A percentile compares a stretch with the other conserved stretches of the same genome.
phyloP scores from a whole-genome alignment of 2,329 filamentous ascomycete genomes.

The Fusarium ambrosium region DNA sequence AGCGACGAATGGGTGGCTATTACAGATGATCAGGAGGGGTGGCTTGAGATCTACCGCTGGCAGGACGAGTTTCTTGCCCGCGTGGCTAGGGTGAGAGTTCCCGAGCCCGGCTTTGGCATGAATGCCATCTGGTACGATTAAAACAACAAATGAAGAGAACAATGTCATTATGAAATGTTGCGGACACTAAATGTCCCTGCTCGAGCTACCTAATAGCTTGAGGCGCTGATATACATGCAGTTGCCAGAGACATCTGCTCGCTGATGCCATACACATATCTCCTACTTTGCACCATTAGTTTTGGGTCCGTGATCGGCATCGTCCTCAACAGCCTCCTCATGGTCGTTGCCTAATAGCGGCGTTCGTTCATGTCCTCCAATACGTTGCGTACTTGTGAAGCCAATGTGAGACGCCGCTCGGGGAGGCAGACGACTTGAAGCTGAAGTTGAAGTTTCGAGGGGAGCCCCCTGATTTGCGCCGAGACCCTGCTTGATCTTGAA shows the following conservation, averaged over 20 bases:
- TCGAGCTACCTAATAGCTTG: not conserved
- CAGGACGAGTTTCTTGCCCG: constrained; percentile 83
- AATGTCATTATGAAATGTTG: constrained; percentile 16
- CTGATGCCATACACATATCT: not conserved
- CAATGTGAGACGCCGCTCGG: constrained; percentile 43
- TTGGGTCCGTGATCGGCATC: constrained; percentile 26
- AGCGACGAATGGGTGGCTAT: constrained; percentile 91
- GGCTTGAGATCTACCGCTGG: constrained; percentile 90
- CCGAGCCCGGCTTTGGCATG: constrained; percentile 94
- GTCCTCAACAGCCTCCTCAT: constrained; percentile 38
- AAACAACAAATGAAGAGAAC: not conserved
- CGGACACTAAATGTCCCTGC: constrained; percentile 8
- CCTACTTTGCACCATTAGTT: constrained; percentile 41
- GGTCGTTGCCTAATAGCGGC: constrained; percentile 46
- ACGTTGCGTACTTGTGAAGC: constrained; percentile 24
- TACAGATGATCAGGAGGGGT: constrained; percentile 89
- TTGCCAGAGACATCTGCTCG: not conserved
- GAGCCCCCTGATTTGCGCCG: constrained; percentile 20
- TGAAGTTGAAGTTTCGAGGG: constrained; percentile 24
- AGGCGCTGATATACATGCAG: not conserved
- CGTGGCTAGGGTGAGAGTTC: constrained; percentile 81
- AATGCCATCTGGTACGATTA: constrained; percentile 94
- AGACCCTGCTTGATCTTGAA: constrained; percentile 75
- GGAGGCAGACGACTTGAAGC: constrained; percentile 38
- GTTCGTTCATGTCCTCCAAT: constrained; percentile 47